These are phyloP conservation scores for Aspergillus japonicus DNA, from an alignment of 2,329 filamentous ascomycete species.

Conservation along the genomic window DNA sequence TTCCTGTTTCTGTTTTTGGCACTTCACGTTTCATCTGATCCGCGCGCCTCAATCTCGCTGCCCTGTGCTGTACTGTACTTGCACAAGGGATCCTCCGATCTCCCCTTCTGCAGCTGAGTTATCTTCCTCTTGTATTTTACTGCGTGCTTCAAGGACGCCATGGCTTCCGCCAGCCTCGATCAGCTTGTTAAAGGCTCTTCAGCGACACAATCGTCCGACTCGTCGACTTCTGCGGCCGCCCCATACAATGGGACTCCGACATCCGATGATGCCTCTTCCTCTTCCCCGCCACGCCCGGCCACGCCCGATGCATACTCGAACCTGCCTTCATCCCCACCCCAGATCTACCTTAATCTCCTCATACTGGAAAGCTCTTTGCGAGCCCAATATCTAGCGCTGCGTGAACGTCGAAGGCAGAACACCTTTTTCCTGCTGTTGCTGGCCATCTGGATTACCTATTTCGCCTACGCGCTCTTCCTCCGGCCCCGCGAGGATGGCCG, in stretches of 20 bases:
- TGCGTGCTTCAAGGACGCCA: conserved; percentile 30
- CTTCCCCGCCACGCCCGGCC: conserved; percentile 46
- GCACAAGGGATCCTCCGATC: background rate
- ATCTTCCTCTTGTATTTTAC: conserved; percentile 1
- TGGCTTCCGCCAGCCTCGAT: conserved; percentile 69
- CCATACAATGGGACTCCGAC: conserved; percentile 17
- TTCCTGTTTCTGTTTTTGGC: conserved; percentile 4
- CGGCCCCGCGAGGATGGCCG: conserved; percentile 93
- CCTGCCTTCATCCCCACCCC: conserved; percentile 84
- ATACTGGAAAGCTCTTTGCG: conserved; percentile 94
- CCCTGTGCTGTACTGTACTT: background rate
- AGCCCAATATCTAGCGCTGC: conserved; percentile 86
- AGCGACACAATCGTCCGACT: conserved; percentile 26
- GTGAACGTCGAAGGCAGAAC: conserved; percentile 84
- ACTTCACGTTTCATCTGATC: background rate
- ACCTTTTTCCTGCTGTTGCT: conserved; percentile 86
- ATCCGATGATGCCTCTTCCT: conserved; percentile 31
- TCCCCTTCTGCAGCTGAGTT: background rate
- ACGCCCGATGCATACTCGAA: conserved; percentile 70
- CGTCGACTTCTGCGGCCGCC: conserved; percentile 19
- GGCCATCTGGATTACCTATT: conserved; percentile 75
- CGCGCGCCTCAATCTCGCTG: background rate
- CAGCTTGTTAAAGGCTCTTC: conserved; percentile 87
- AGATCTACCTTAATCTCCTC: conserved; percentile 97
- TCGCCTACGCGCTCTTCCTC: conserved; percentile 87